Evolutionary conservation across 768 basidiomycete species (phyloP).

Genomic region (Leucocoprinus sp.): DNA sequence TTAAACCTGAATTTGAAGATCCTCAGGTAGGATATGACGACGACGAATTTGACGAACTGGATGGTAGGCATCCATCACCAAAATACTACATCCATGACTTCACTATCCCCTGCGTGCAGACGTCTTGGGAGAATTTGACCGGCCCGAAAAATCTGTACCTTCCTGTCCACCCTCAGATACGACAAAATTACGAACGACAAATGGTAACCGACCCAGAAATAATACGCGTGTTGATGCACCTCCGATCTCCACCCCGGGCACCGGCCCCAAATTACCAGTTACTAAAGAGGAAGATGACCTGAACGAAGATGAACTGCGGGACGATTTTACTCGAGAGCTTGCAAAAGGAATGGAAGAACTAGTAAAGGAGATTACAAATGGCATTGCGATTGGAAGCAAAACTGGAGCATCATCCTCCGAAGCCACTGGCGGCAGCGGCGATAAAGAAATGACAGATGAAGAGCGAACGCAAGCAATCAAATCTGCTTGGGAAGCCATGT

Average conservation of each 20-base stretch:
- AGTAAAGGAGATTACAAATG: conserved; percentile 37
- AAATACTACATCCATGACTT: conserved; percentile 6
- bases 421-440: background rate
- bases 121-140: conserved; percentile 40
- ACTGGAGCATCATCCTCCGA: background rate
- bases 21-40: no score
- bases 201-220: conserved; percentile 32
- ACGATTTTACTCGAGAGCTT: conserved; percentile 38
- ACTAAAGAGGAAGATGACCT: conserved; percentile 18
- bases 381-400: conserved; percentile 8
- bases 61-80: conserved; percentile 27
- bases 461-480: conserved; percentile 35
- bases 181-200: conserved; percentile 15
- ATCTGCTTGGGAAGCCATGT: conserved; percentile 66
- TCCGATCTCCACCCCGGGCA: conserved; percentile 29
- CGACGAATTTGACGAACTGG: conserved; percentile 68
- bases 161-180: conserved; percentile 26
- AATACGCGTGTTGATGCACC: conserved; percentile 41
- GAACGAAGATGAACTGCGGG: conserved; percentile 33
- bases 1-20: no score
- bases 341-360: conserved; percentile 43
- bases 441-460: conserved; percentile 18
- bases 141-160: conserved; percentile 14
- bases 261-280: conserved; percentile 21
- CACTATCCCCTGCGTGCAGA: conserved; percentile 21